These are phyloP conservation scores for Sarocladium strictum DNA, from an alignment of 2,329 filamentous ascomycete species.

Conservation along the genomic window DNA sequence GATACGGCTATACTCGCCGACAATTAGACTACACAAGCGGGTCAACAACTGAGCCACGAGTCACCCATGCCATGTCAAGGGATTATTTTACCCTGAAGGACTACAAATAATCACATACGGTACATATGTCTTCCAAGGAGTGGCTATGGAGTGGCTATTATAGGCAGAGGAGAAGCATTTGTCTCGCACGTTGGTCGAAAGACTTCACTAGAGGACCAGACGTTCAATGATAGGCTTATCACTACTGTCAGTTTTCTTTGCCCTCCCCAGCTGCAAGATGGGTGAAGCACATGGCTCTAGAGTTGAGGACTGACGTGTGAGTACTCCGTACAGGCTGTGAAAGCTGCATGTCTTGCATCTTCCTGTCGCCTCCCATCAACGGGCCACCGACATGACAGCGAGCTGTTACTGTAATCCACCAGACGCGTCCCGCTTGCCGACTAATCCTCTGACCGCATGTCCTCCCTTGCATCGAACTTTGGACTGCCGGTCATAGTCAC, in stretches of 20 bases:
- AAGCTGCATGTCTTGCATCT: conserved; percentile 4
- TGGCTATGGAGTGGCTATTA: too few species aligned
- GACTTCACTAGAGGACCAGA: too few species aligned
- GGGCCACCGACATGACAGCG: neutral
- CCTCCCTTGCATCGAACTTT: neutral
- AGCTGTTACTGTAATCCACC: neutral
- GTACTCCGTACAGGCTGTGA: neutral
- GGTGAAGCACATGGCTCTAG: neutral
- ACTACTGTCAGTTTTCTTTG: neutral
- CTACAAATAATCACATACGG: neutral
- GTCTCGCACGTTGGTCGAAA: too few species aligned
- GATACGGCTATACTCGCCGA: neutral
- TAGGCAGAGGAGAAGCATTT: too few species aligned
- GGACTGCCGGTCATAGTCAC: neutral
- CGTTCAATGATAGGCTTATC: too few species aligned
- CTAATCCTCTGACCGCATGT: conserved; percentile 6
- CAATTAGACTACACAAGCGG: neutral
- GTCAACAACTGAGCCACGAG: neutral
- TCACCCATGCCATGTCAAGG: neutral
- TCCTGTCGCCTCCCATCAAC: neutral
- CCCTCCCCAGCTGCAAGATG: neutral
- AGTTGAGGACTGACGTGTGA: neutral
- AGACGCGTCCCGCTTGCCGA: neutral
- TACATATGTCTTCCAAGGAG: too few species aligned
- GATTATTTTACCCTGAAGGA: neutral